Evolutionary conservation across 2,329 filamentous ascomycete genomes (phyloP), one percentile per base, ranked within the genome.

Genomic region (Xylariaceae sp.): DNA sequence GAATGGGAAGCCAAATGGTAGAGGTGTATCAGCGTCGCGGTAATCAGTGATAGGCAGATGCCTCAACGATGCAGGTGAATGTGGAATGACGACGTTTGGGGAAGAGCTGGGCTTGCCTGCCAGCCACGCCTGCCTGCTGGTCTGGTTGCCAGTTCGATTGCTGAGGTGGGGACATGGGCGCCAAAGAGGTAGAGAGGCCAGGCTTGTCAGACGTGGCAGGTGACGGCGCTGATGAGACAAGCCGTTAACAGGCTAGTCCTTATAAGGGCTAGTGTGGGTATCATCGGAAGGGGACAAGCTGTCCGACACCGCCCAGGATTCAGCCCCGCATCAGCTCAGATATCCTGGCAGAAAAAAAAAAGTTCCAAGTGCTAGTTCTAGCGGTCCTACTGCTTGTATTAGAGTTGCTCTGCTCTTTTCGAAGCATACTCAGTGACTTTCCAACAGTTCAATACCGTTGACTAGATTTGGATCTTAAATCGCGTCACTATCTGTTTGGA

Each of bases 291-390:
- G 22, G 22, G 11, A 26, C 11, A 50, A 51, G 41, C 47, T 49
- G 48, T 26, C 51, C 53, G 55, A 53, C 51, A 54, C 48, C 48
- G 51, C 50, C 52, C 39, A 26, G 11, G 11, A 11, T 6, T 6
- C 11, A 41, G 38, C 39, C 18, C 47, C 42, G 44, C 47, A 39
- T 38, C 38, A 44, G 38, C 17, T 19, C 37, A 40, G 34, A 29
- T 9, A 26, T 26, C 22, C 22, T 26, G 37, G 44, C 44, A 45
- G 47, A 44, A 44, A 49, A 51, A 51, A 26, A 51, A 51, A 51
- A 51, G 35, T 37, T 41, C n/a, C n/a, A n/a, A n/a, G n/a, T n/a
- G n/a, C n/a, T n/a, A n/a, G n/a, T n/a, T n/a, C n/a, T n/a, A n/a
- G n/a, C n/a, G n/a, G n/a, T n/a, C n/a, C n/a, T n/a, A n/a, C n/a